These are phyloP conservation scores for Hypocreales sp. DNA, from an alignment of 2,329 filamentous ascomycete species.

Conservation along the genomic window DNA sequence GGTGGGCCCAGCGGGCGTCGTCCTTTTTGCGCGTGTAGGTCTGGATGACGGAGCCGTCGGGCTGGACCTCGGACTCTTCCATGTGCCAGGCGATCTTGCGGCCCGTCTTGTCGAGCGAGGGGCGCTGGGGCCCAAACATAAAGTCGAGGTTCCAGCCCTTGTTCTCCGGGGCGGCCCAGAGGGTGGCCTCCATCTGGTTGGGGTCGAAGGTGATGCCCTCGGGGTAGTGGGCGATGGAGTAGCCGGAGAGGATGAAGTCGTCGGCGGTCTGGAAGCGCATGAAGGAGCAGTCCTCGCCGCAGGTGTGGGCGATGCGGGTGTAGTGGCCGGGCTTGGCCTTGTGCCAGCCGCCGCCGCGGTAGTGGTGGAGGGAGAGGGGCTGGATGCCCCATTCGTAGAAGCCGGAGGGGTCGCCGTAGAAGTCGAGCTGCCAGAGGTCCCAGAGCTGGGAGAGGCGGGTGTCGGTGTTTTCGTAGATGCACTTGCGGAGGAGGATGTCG, in stretches of 20 bases:
- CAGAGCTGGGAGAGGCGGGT: constrained; percentile 40
- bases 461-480: constrained; percentile 47
- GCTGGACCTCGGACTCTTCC: constrained; percentile 28
- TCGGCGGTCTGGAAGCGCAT: constrained; percentile 40
- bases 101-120: constrained; percentile 29
- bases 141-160: constrained; percentile 36
- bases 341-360: constrained; percentile 45
- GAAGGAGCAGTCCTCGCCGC: constrained; percentile 44
- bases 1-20: constrained; percentile 36
- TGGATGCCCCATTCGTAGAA: constrained; percentile 48
- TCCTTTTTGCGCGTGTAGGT: constrained; percentile 35
- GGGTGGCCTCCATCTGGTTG: constrained; percentile 36
- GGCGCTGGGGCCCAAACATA: constrained; percentile 32
- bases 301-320: constrained; percentile 40
- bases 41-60: constrained; percentile 35
- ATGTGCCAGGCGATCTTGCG: constrained; percentile 39
- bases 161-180: constrained; percentile 29
- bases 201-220: constrained; percentile 32
- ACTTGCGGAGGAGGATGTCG: constrained; percentile 46
- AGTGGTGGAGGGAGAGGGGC: constrained; percentile 48
- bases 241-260: constrained; percentile 41
- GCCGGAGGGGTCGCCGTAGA: constrained; percentile 43
- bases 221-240: constrained; percentile 42
- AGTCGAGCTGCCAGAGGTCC: constrained; percentile 45
- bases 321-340: constrained; percentile 36